These are phyloP conservation scores for Fagopyrum esculentum DNA, from an alignment of 148 eudicot genomes.

Conservation along the genomic window DNA sequence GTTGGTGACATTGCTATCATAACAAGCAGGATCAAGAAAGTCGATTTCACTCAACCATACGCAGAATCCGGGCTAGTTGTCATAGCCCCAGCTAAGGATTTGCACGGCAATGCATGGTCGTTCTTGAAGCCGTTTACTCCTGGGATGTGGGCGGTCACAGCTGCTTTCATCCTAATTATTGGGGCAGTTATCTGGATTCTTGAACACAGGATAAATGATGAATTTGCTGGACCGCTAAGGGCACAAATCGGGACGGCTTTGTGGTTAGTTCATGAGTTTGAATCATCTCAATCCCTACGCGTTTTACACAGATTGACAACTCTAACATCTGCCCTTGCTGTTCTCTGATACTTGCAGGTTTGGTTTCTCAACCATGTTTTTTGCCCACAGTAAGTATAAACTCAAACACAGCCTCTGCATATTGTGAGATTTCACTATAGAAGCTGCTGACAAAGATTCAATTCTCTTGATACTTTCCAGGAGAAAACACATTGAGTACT, in stretches of 20 bases:
- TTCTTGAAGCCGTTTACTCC: conserved; percentile 21
- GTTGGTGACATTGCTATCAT: conserved; percentile 23
- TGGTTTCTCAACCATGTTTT: conserved; percentile 12
- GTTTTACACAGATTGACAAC: background rate
- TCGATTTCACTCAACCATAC: conserved; percentile 25
- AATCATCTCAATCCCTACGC: background rate
- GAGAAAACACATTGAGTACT: conserved; percentile 5
- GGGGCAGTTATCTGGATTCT: conserved; percentile 25
- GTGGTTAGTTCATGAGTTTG: background rate
- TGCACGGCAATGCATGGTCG: conserved; percentile 15
- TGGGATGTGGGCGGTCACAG: conserved; percentile 15
- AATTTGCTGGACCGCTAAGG: conserved; percentile 20
- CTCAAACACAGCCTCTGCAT: background rate
- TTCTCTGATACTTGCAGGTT: conserved; percentile 6
- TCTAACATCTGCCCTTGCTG: background rate
- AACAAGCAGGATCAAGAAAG: conserved; percentile 16
- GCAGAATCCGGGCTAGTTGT: conserved; percentile 21
- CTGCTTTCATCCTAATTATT: conserved; percentile 8
- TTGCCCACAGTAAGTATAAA: conserved; percentile 11
- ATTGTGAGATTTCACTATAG: background rate
- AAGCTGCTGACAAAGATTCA: background rate
- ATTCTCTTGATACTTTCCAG: background rate
- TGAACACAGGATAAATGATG: conserved; percentile 18
- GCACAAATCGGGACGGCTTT: background rate
- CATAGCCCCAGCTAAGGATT: conserved; percentile 15